Base-by-base conservation (phyloP, 106 monocot genomes). In the Triglochin maritima region DNA sequence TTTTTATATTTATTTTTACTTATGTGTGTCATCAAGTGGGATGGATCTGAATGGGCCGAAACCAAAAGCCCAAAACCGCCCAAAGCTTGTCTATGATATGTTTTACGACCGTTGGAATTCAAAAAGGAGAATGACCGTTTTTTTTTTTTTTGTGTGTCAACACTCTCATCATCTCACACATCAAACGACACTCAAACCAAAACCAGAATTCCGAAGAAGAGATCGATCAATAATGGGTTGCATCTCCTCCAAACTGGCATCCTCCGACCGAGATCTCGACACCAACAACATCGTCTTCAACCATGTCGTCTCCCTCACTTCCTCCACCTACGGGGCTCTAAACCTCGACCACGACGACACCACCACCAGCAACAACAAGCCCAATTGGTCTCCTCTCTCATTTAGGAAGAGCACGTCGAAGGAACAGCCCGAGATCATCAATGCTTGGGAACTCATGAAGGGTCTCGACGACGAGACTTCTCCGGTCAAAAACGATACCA, bases 291-390 rank as follows among this genome's bases (percentile, higher is more conserved):
- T 44, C 71, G 57, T 5, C 51, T 62, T 57, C 53, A 77, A 74
- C 76, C 92, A 92, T 57, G 63, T 83, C 17, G 92, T 92, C 64
- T 92, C 83, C 15, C 86, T 89, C 82, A 87, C 89, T 7, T 94
- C 94, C 50, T 77, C 70, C 74, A 94, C 94, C 60, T 90, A 90
- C 62, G 89, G 94, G 16, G 89, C 76, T 12, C 79, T 94, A 13
- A 82, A 81, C 15, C 86, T 94, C 63, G 80, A 89, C 4, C 76
- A 46, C 52, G 10, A 15, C 60, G 4, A 17, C 17, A 60, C 60
- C 60, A 43, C 60, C 60, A 60, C 0, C 29, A 29, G 1, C 29
- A 29, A 29, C 9, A 61, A 9, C 44, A 59, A 43, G 65, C 42
- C 46, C 67, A 44, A 9, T 59, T 12, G 17, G 17, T 4, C 65